Conservation (phyloP, 805 yeast genomes). For the Starmera caribaea region DNA sequence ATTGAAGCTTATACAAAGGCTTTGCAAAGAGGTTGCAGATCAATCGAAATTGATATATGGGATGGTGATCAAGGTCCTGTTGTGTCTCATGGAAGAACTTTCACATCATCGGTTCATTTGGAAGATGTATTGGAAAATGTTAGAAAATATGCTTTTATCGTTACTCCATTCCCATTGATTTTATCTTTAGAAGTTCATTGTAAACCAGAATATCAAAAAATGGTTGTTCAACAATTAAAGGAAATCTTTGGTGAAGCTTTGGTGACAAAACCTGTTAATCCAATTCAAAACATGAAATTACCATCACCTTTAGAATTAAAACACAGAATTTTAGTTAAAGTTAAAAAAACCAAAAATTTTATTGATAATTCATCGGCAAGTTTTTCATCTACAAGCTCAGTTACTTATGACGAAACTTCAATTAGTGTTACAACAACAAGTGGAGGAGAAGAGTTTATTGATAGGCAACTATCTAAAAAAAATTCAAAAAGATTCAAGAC, state of each 20-base stretch:
- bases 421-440: conserved; percentile 15
- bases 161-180: conserved; percentile 78
- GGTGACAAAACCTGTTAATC: conserved; percentile 18
- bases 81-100: conserved; percentile 82
- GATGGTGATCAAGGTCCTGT: conserved; percentile 76
- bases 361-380: conserved; percentile 10
- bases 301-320: conserved; percentile 72
- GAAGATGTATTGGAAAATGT: conserved; percentile 63
- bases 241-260: conserved; percentile 53
- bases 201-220: conserved; percentile 53
- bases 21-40: conserved; percentile 85
- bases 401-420: conserved; percentile 23
- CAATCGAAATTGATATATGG: conserved; percentile 95
- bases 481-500: conserved; percentile 3
- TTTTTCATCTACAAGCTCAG: conserved; percentile 19
- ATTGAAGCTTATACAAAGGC: conserved; percentile 84
- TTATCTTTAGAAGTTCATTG: conserved; percentile 84
- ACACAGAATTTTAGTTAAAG: conserved; percentile 68
- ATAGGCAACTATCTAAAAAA: background rate
- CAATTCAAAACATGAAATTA: conserved; percentile 21
- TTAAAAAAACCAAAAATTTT: conserved; percentile 41
- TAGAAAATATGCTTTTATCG: conserved; percentile 79
- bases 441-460: conserved; percentile 25
- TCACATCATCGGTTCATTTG: conserved; percentile 67
- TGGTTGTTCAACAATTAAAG: conserved; percentile 41